Conservation (phyloP, 495 filamentous ascomycete genomes). For the Talaromyces ruber region DNA sequence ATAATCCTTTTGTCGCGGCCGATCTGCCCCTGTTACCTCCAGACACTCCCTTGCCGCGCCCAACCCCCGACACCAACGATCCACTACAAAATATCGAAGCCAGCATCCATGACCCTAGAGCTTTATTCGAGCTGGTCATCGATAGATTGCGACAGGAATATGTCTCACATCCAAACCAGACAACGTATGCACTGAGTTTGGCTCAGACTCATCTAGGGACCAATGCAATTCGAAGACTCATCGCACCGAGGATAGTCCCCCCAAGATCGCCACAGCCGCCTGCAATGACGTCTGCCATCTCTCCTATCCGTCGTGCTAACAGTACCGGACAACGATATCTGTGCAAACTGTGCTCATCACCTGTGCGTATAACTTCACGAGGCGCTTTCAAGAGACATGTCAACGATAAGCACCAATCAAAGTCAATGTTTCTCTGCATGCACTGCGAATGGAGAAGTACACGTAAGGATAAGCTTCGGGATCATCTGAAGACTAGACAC, state of each 20-base stretch:
- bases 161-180: not conserved
- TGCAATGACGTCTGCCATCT: not conserved
- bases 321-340: not conserved
- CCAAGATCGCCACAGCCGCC: not conserved
- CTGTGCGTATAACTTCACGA: not conserved
- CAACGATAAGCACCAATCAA: slow-evolving; percentile 1
- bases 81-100: not conserved
- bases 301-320: not conserved
- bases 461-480: not conserved
- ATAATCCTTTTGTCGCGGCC: not conserved
- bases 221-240: not conserved
- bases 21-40: not conserved
- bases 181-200: not conserved
- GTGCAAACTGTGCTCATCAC: not conserved
- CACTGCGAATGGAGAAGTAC: not conserved
- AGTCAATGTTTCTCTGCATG: not conserved
- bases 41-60: not conserved
- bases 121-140: not conserved
- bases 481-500: not conserved
- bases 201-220: not conserved
- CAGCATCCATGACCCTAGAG: not conserved
- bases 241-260: not conserved
- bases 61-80: not conserved
- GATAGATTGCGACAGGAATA: not conserved
- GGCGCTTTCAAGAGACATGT: slow-evolving; percentile 1